A percentile compares a stretch with the other conserved stretches of the same genome.
Conservation (phyloP, 108 stramenopile species). For the Bacterosira constricta region DNA sequence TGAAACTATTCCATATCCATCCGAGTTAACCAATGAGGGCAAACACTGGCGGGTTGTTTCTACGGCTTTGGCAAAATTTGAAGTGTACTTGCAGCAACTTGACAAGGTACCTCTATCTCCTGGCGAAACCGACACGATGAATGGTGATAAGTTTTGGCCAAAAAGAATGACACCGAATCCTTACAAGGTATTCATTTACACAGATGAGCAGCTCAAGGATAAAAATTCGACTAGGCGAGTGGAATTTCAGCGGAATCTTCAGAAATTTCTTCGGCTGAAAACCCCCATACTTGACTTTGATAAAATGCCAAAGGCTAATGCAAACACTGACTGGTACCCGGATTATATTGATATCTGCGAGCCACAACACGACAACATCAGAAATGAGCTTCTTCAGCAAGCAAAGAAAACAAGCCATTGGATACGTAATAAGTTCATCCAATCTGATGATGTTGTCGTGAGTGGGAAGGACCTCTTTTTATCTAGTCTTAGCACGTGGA, state of each 20-base stretch:
- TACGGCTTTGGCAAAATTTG: constrained; percentile 12
- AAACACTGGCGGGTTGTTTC: constrained; percentile 22
- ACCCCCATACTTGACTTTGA: constrained; percentile 30
- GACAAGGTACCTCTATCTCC: constrained; percentile 25
- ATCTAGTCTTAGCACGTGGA: constrained; percentile 19
- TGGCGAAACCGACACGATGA: constrained; percentile 25
- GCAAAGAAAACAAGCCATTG: constrained; percentile 35
- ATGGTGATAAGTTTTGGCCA: constrained; percentile 8
- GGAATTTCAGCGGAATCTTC: constrained; percentile 36
- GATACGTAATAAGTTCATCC: constrained; percentile 46
- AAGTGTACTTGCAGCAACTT: constrained; percentile 22
- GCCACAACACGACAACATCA: constrained; percentile 16
- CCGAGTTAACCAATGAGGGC: neutral
- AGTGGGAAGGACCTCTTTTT: constrained; percentile 40
- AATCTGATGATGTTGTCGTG: constrained; percentile 45
- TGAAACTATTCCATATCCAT: constrained; percentile 27
- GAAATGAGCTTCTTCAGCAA: constrained; percentile 19
- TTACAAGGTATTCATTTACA: constrained; percentile 51
- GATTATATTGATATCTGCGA: constrained; percentile 57
- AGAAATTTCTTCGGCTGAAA: constrained; percentile 38
- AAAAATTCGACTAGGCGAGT: constrained; percentile 24
- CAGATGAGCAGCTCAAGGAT: constrained; percentile 54
- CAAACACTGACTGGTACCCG: constrained; percentile 22
- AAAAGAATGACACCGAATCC: constrained; percentile 36
- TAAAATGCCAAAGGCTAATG: constrained; percentile 34